phyloP scores from a whole-genome alignment of 176 grass and related monocot genomes.

The Secale cereale region DNA sequence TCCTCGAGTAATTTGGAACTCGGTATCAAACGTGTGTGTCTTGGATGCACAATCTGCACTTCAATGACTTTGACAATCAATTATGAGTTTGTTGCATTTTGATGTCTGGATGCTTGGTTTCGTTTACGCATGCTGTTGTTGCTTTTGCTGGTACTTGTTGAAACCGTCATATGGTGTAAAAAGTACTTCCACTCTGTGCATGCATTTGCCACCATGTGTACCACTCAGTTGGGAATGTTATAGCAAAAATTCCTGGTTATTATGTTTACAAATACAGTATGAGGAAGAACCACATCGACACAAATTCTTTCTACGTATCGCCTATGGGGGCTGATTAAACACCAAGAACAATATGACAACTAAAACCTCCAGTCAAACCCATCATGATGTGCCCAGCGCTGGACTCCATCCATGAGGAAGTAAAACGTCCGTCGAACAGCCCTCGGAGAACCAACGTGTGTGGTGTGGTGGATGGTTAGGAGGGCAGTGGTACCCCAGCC shows the following conservation, averaged over 20 bases:
- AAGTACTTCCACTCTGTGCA: background rate
- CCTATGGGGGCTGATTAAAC: background rate
- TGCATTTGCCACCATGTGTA: background rate
- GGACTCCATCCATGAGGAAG: background rate
- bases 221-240: background rate
- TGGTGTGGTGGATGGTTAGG: too few species aligned
- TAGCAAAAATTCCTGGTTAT: background rate
- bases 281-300: background rate
- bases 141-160: background rate
- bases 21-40: background rate
- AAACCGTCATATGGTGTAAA: background rate
- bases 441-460: too few species aligned
- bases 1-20: slow-evolving; percentile 6
- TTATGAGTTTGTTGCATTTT: background rate
- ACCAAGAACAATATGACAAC: background rate
- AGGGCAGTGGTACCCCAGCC: too few species aligned
- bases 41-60: background rate
- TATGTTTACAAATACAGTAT: background rate
- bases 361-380: background rate
- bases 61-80: background rate
- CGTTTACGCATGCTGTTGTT: background rate
- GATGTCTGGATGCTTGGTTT: background rate
- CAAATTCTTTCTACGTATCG: background rate
- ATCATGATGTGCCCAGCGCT: background rate
- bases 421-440: too few species aligned